phyloP scores from a whole-genome alignment of 2,329 filamentous ascomycete genomes.

The Penicillium sp. region DNA sequence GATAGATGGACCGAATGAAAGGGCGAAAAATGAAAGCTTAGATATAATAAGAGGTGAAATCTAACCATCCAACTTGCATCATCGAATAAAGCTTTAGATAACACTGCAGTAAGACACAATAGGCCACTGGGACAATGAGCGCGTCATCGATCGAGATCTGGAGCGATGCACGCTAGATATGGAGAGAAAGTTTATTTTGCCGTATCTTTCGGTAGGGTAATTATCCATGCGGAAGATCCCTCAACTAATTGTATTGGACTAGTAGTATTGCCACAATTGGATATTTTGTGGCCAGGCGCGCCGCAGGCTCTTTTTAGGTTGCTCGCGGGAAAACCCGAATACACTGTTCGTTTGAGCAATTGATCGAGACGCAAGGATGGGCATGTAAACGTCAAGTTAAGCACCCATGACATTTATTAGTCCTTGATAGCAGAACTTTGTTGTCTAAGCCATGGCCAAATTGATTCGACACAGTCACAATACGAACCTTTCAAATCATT shows the following conservation, averaged over 20 bases:
- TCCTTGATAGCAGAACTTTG: neutral
- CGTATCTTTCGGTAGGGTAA: neutral
- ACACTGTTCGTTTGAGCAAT: neutral
- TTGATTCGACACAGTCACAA: neutral
- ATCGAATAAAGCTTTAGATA: neutral
- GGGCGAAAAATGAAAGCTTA: neutral
- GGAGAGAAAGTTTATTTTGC: slow-evolving; percentile 3
- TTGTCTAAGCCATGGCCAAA: neutral
- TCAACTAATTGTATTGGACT: neutral
- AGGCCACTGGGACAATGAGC: slow-evolving; percentile 3
- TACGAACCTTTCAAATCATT: neutral
- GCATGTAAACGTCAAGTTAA: neutral
- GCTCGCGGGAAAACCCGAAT: neutral
- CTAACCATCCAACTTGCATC: neutral
- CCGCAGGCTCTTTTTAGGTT: neutral
- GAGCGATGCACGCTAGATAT: neutral
- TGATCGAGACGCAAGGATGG: neutral
- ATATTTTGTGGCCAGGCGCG: neutral
- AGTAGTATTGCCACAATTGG: neutral
- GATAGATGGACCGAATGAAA: neutral
- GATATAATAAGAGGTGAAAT: neutral
- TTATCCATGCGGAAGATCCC: too few species aligned
- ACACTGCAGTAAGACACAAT: neutral
- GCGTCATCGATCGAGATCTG: slow-evolving; percentile 13
- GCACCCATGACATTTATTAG: neutral